Evolutionary conservation across 352 stramenopile species (phyloP).

Genomic region (Phytophthora sp.): DNA sequence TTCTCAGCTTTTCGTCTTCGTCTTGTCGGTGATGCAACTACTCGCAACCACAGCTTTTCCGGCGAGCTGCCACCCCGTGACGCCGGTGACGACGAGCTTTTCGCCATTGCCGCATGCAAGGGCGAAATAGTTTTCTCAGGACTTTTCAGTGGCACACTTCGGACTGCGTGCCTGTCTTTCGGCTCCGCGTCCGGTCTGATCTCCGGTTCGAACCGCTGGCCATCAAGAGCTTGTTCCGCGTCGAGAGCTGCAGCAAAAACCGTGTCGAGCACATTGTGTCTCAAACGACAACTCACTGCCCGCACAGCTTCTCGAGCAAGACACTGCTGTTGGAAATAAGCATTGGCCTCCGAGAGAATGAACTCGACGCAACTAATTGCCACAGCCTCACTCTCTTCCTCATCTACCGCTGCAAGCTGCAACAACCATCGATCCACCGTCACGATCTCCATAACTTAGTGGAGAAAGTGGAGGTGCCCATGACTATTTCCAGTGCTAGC

Average conservation of each 20-base stretch:
- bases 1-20: constrained; percentile 12
- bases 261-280: constrained; percentile 46
- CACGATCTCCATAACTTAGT: constrained; percentile 39
- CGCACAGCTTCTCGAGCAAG: constrained; percentile 30
- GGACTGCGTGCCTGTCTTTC: constrained; percentile 57
- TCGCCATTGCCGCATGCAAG: background rate
- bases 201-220: constrained; percentile 33
- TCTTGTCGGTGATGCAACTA: background rate
- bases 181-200: constrained; percentile 22
- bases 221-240: constrained; percentile 22
- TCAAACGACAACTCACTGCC: constrained; percentile 29
- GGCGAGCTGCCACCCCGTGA: constrained; percentile 13
- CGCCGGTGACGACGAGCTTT: constrained; percentile 13
- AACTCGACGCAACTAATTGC: constrained; percentile 54
- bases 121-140: constrained; percentile 25
- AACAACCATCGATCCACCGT: constrained; percentile 40
- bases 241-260: constrained; percentile 37
- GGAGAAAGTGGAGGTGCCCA: background rate
- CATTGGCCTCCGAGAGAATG: constrained; percentile 65
- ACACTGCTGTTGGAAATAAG: constrained; percentile 47
- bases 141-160: constrained; percentile 44
- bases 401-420: constrained; percentile 41
- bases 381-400: constrained; percentile 64
- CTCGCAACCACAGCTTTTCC: constrained; percentile 12
- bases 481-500: constrained; percentile 5